Evolutionary conservation across 352 stramenopile species (phyloP).

Genomic region (Pythium myriotylum): DNA sequence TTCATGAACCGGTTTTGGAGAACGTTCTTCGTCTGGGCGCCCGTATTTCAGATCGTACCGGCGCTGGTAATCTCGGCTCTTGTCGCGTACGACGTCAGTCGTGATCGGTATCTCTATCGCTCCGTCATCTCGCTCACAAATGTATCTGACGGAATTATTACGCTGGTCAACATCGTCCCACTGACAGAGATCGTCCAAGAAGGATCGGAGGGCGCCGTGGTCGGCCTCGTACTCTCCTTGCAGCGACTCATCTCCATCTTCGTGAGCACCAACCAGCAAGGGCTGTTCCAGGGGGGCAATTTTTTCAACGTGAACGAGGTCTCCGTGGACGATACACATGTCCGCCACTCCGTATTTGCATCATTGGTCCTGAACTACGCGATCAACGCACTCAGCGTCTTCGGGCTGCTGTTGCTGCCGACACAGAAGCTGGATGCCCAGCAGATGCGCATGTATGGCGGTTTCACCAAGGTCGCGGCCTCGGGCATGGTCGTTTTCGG

Average conservation of each 20-base stretch:
- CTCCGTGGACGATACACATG: slow-evolving; percentile 20
- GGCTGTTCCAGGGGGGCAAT: slow-evolving; percentile 29
- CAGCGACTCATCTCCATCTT: slow-evolving; percentile 35
- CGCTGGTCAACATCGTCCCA: slow-evolving; percentile 32
- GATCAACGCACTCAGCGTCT: slow-evolving; percentile 36
- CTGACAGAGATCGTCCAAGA: slow-evolving; percentile 37
- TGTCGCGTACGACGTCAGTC: slow-evolving; percentile 15
- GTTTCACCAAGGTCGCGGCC: slow-evolving; percentile 41
- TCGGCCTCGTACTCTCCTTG: slow-evolving; percentile 30
- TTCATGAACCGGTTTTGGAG: slow-evolving; percentile 28
- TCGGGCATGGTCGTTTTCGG: slow-evolving; percentile 59
- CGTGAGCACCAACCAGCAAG: slow-evolving; percentile 32
- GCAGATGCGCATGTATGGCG: slow-evolving; percentile 35
- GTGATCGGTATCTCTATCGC: slow-evolving; percentile 24
- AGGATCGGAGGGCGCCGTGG: slow-evolving; percentile 29
- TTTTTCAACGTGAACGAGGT: slow-evolving; percentile 24
- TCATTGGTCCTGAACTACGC: slow-evolving; percentile 36
- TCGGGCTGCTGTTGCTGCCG: slow-evolving; percentile 39
- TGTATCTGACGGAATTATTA: slow-evolving; percentile 29
- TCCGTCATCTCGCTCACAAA: slow-evolving; percentile 30
- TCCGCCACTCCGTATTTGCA: slow-evolving; percentile 25
- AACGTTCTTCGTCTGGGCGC: slow-evolving; percentile 20
- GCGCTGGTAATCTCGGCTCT: slow-evolving; percentile 14
- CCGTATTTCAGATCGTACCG: slow-evolving; percentile 20
- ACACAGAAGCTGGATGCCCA: slow-evolving; percentile 36